A percentile compares a stretch with the other conserved stretches of the same genome.
phyloP scores from a whole-genome alignment of 192 early-diverging fungal genomes.

The Gaertneriomyces sp. region DNA sequence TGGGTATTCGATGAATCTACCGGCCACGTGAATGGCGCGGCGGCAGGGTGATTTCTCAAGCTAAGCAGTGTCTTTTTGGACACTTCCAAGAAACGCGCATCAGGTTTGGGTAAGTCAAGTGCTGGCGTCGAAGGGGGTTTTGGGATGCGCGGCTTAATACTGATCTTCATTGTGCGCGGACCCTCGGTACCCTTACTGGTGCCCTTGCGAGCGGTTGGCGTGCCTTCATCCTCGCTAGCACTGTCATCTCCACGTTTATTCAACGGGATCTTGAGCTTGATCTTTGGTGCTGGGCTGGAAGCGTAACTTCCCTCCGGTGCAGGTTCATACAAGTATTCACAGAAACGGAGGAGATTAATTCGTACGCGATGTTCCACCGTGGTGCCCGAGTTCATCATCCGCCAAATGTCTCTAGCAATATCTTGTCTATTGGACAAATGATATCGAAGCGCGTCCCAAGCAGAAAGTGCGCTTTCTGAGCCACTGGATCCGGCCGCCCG shows the following conservation, averaged over 20 bases:
- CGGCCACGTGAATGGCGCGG: slow-evolving; percentile 35
- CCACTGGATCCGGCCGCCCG: slow-evolving; percentile 3
- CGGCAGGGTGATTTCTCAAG: slow-evolving; percentile 30
- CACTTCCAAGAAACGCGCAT: slow-evolving; percentile 32
- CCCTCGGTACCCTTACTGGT: not conserved
- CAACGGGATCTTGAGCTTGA: slow-evolving; percentile 50
- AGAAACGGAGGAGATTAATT: slow-evolving; percentile 58
- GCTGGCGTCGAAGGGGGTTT: not conserved
- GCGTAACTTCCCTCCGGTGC: slow-evolving; percentile 28
- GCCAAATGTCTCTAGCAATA: slow-evolving; percentile 14
- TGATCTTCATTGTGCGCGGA: slow-evolving; percentile 11
- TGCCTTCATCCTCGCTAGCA: slow-evolving; percentile 23
- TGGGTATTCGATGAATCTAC: slow-evolving; percentile 36
- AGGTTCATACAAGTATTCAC: slow-evolving; percentile 62
- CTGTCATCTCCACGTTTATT: slow-evolving; percentile 19
- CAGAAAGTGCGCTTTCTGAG: not conserved
- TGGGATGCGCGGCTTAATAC: slow-evolving; percentile 9
- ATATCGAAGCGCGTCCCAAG: slow-evolving; percentile 6
- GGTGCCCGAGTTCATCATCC: slow-evolving; percentile 9
- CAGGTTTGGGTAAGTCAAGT: not conserved
- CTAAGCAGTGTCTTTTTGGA: slow-evolving; percentile 20
- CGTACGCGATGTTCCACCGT: slow-evolving; percentile 53
- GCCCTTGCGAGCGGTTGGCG: not conserved
- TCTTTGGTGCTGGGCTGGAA: slow-evolving; percentile 29
- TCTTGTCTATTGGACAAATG: slow-evolving; percentile 3